A percentile compares a stretch with the other conserved stretches of the same genome.
phyloP scores from a whole-genome alignment of 164 flowering plant genomes.

The Hamamelis virginiana region DNA sequence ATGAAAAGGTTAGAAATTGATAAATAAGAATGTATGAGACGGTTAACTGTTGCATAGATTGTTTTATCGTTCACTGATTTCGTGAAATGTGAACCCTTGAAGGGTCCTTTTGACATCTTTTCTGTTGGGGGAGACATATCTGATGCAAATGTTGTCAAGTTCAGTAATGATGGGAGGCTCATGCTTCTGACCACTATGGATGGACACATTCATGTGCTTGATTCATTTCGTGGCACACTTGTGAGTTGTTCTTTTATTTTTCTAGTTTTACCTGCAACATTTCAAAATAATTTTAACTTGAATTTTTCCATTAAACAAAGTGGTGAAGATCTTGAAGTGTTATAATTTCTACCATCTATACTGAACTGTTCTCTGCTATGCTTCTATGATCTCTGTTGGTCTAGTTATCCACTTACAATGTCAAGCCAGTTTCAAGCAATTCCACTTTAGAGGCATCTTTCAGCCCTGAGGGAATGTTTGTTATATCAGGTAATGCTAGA shows the following conservation, averaged over 20 bases:
- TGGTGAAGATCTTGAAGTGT: not conserved
- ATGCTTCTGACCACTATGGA: constrained; percentile 84
- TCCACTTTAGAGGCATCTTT: constrained; percentile 96
- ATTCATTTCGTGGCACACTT: constrained; percentile 90
- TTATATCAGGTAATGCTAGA: constrained; percentile 69
- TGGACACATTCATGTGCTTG: constrained; percentile 89
- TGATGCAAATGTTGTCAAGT: constrained; percentile 90
- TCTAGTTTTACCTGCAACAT: not conserved
- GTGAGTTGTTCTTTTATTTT: constrained; percentile 41
- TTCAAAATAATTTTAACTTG: not conserved
- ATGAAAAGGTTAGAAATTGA: constrained; percentile 66
- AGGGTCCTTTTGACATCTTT: constrained; percentile 98
- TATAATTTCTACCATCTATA: not conserved
- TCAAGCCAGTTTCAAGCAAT: constrained; percentile 72
- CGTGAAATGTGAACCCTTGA: constrained; percentile 7
- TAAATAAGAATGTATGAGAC: not conserved
- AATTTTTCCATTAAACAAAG: not conserved
- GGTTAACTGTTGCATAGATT: not conserved
- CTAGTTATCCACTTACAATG: constrained; percentile 77
- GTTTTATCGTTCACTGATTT: constrained; percentile 2
- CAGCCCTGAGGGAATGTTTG: constrained; percentile 97
- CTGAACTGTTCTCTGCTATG: not conserved
- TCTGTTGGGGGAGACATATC: constrained; percentile 89
- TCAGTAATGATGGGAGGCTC: constrained; percentile 93
- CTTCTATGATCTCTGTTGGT: constrained; percentile 12